Evolutionary conservation across 2,329 filamentous ascomycete species (phyloP), one percentile per base, ranked within the genome.

Genomic region (Zymoseptoria pseudotritici): DNA sequence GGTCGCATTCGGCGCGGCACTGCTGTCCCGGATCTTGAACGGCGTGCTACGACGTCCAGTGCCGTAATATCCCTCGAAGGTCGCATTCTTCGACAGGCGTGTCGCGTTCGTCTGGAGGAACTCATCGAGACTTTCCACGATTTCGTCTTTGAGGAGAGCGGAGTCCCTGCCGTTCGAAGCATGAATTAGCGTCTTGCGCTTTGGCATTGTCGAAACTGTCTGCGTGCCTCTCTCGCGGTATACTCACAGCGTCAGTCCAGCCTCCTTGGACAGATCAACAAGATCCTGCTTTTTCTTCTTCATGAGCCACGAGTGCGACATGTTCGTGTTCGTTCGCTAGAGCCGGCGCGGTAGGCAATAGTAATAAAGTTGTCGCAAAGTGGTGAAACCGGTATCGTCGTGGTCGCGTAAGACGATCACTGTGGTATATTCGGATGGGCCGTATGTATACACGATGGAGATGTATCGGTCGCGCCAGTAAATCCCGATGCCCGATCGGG

Each of bases 31-130:
- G 67, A 76, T 76, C 72, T 83, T 83, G 49, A 78, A 71, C 6
- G 81, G 81, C 54, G 82, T 82, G 52, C 82, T 82, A 67, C 82
- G 79, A 13, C 57, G 58, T 54, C 46, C 58, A 20, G 62, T 60
- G 72, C 82, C 84, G 79, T 90, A 97, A 81, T 91, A 97, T 61
- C 88, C 85, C 62, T 82, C 77, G 72, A 96, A 83, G 58, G 79
- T 80, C 58, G 86, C 76, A 65, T 91, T 84, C 60, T 79, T 78
- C 56, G 82, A 79, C 71, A 89, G 87, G 62, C 80, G 81, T 64
- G 83, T 78, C 67, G 83, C 80, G 77, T 96, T 88, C 63, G 83
- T 80, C 66, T 84, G 81, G 53, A 96, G 83, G 75, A 86, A 86
- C 53, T 86, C 82, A 68, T 95, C 89, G 64, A 96, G 83, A 52